Evolutionary conservation across 441 rosid genomes (phyloP).

Genomic region (Gossypium trilobum): DNA sequence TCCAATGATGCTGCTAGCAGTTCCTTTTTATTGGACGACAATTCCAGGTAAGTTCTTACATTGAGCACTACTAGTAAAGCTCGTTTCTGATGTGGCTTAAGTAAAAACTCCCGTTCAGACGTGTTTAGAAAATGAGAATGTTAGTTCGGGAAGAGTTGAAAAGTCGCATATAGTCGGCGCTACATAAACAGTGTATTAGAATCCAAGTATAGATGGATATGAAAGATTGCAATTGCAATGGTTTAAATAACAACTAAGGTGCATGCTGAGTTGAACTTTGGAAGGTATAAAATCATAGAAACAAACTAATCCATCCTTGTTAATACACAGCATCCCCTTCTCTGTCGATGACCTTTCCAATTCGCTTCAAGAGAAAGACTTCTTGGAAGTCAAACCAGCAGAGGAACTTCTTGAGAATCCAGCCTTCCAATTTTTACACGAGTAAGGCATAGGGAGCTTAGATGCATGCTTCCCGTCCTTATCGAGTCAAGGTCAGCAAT

Average conservation of each 20-base stretch:
- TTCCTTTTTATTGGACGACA: conserved; percentile 92
- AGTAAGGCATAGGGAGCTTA: conserved; percentile 32
- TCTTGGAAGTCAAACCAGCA: conserved; percentile 72
- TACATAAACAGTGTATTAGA: not conserved
- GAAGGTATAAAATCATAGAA: not conserved
- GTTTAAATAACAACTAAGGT: not conserved
- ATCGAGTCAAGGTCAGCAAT: conserved; percentile 20
- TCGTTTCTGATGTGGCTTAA: not conserved
- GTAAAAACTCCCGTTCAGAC: not conserved
- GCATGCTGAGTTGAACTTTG: not conserved
- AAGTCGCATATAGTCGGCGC: not conserved
- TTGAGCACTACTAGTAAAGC: not conserved
- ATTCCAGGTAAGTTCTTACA: conserved; percentile 55
- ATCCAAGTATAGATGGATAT: not conserved
- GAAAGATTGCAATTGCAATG: not conserved
- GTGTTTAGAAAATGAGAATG: not conserved
- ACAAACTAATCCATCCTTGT: conserved; percentile 15
- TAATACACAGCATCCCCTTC: conserved; percentile 84
- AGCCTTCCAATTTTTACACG: conserved; percentile 78
- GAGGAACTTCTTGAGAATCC: conserved; percentile 78
- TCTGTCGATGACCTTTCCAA: conserved; percentile 79
- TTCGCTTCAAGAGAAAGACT: conserved; percentile 79
- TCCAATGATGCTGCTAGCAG: conserved; percentile 71
- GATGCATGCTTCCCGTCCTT: conserved; percentile 5
- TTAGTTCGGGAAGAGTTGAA: not conserved